A percentile compares a stretch with the other conserved stretches of the same genome.
Evolutionary conservation across 495 filamentous ascomycete species (phyloP).

Genomic region (Paragyromitra xinjiangensis): DNA sequence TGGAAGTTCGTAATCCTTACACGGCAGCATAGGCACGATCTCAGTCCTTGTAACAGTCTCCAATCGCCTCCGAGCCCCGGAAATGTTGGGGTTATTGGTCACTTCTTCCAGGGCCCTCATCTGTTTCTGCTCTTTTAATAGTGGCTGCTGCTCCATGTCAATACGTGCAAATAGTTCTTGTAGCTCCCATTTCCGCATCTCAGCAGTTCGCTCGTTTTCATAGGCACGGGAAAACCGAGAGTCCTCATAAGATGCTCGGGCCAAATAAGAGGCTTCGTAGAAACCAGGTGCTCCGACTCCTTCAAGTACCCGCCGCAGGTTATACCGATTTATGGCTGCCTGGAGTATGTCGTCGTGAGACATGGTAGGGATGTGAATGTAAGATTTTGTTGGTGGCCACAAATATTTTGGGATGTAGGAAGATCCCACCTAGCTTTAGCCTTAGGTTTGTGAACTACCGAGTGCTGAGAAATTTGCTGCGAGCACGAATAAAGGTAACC

Average conservation of each 20-base stretch:
- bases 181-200: constrained; percentile 20
- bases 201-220: constrained; percentile 16
- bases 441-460: too few relatives aligned
- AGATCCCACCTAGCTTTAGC: neutral
- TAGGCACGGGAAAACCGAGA: neutral
- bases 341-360: neutral
- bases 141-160: neutral
- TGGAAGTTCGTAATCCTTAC: constrained; percentile 34
- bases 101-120: neutral
- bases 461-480: too few relatives aligned
- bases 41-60: constrained; percentile 30
- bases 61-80: neutral
- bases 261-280: neutral
- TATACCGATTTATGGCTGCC: neutral
- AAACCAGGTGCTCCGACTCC: neutral
- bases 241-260: constrained; percentile 4
- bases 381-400: neutral
- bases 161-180: constrained; percentile 10
- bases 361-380: constrained; percentile 7
- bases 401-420: neutral
- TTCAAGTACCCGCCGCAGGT: neutral
- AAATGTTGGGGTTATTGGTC: neutral
- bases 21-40: constrained; percentile 39
- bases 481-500: too few relatives aligned
- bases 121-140: neutral